phyloP scores from a whole-genome alignment of 1,284 basidiomycete species.

The Pascua sp. region DNA sequence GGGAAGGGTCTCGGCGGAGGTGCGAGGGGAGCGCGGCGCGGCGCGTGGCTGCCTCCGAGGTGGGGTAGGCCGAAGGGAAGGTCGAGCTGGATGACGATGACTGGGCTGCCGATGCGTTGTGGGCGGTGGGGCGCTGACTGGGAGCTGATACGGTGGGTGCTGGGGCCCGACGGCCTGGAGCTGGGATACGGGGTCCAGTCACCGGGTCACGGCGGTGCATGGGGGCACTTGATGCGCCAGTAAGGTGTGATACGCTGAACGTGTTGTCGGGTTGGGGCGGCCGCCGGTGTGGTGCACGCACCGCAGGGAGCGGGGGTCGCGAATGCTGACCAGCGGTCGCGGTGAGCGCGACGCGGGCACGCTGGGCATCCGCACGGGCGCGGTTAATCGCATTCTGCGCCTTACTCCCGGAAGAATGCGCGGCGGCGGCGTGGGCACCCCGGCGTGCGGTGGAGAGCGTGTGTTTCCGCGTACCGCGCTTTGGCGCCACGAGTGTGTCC shows the following conservation, averaged over 20 bases:
- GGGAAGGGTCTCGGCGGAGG: too few species aligned
- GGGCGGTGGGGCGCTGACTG: too few species aligned
- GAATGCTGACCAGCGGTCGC: conserved; percentile 32
- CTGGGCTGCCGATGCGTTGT: too few species aligned
- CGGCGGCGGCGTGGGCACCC: not conserved
- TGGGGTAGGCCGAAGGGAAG: too few species aligned
- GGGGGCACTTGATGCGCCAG: not conserved
- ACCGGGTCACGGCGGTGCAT: not conserved
- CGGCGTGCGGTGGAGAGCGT: not conserved
- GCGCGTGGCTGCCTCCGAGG: too few species aligned
- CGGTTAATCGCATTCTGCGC: conserved; percentile 26
- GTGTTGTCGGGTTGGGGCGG: not conserved
- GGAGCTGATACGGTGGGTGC: too few species aligned
- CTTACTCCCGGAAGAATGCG: not conserved
- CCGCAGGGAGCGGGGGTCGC: not conserved
- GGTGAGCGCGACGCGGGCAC: conserved; percentile 38
- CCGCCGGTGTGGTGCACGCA: not conserved
- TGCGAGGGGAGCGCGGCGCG: too few species aligned
- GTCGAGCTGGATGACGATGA: too few species aligned
- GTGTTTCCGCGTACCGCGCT: not conserved
- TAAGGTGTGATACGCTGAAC: not conserved
- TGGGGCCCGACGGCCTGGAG: not conserved
- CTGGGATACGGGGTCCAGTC: not conserved
- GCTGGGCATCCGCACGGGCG: conserved; percentile 35
- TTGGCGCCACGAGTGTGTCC: conserved; percentile 23